Conservation (phyloP, 2,329 filamentous ascomycete genomes). For the Bipolaris victoriae region DNA sequence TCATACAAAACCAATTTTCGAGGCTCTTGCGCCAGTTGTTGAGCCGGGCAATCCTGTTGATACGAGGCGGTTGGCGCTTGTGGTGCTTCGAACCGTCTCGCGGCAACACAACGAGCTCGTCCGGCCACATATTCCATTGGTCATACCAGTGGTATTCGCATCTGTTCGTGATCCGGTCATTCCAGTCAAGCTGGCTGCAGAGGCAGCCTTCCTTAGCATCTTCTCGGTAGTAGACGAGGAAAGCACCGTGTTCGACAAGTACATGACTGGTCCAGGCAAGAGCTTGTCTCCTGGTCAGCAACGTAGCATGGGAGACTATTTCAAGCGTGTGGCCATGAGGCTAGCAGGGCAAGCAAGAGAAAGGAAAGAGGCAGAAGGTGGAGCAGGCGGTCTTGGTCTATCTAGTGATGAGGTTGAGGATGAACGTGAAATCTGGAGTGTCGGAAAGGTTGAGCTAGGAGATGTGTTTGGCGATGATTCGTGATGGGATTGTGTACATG, state of each 20-base stretch:
- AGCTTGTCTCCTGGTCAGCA: constrained; percentile 74
- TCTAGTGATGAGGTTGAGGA: constrained; percentile 93
- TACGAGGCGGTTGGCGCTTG: constrained; percentile 82
- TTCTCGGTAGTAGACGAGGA: constrained; percentile 92
- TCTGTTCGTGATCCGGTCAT: constrained; percentile 91
- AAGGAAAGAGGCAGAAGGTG: constrained; percentile 88
- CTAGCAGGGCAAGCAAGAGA: constrained; percentile 87
- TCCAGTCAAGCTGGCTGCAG: constrained; percentile 91
- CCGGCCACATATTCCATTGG: constrained; percentile 76
- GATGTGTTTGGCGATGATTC: constrained; percentile 54
- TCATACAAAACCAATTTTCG: constrained; percentile 77
- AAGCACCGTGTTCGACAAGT: constrained; percentile 85
- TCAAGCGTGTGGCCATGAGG: constrained; percentile 87
- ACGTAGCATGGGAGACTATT: constrained; percentile 94
- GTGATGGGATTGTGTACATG: background rate
- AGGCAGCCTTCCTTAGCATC: constrained; percentile 89
- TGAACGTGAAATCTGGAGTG: constrained; percentile 93
- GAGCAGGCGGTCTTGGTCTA: constrained; percentile 81
- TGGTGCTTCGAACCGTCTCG: constrained; percentile 84
- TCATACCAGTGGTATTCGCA: constrained; percentile 86
- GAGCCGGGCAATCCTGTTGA: constrained; percentile 80
- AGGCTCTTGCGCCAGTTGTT: constrained; percentile 75
- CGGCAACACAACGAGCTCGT: constrained; percentile 80
- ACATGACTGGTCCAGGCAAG: constrained; percentile 71
- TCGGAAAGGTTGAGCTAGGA: constrained; percentile 85